Conservation (phyloP, 805 yeast genomes). For the Ogataea ramenticola region DNA sequence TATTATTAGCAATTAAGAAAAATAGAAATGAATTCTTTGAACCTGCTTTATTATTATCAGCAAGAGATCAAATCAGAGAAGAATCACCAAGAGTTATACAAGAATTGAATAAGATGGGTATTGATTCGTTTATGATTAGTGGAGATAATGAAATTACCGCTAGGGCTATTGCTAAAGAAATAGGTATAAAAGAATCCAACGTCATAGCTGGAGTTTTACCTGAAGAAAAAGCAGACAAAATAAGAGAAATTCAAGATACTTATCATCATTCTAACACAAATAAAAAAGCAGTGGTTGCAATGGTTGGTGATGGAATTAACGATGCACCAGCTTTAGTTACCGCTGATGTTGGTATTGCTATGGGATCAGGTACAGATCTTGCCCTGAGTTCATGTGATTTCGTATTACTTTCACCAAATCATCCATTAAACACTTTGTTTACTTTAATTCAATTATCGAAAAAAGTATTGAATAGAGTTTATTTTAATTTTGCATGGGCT, state of each 20-base stretch:
- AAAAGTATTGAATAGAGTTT: constrained; percentile 44
- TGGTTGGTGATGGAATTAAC: constrained; percentile 82
- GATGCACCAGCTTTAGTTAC: constrained; percentile 75
- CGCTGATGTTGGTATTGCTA: constrained; percentile 73
- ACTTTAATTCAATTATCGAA: constrained; percentile 45
- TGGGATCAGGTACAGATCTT: constrained; percentile 70
- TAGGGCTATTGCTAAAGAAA: constrained; percentile 52
- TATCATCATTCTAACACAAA: constrained; percentile 15
- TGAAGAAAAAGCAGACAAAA: constrained; percentile 57
- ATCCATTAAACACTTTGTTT: constrained; percentile 45
- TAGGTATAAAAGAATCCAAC: constrained; percentile 44
- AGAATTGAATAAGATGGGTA: constrained; percentile 30
- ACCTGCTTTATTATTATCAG: constrained; percentile 44
- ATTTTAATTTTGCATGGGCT: constrained; percentile 56
- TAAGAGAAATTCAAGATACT: constrained; percentile 46
- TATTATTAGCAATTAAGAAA: constrained; percentile 42
- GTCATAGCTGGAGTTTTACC: constrained; percentile 71
- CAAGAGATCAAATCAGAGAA: constrained; percentile 51
- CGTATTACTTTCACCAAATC: constrained; percentile 48
- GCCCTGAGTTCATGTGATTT: constrained; percentile 73
- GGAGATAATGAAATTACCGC: constrained; percentile 71
- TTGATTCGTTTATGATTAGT: constrained; percentile 68
- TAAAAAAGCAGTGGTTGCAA: constrained; percentile 42
- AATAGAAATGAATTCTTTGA: constrained; percentile 13
- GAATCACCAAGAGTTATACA: constrained; percentile 50